Evolutionary conservation across 2,329 filamentous ascomycete species (phyloP).

Genomic region (Colletotrichum sojae): DNA sequence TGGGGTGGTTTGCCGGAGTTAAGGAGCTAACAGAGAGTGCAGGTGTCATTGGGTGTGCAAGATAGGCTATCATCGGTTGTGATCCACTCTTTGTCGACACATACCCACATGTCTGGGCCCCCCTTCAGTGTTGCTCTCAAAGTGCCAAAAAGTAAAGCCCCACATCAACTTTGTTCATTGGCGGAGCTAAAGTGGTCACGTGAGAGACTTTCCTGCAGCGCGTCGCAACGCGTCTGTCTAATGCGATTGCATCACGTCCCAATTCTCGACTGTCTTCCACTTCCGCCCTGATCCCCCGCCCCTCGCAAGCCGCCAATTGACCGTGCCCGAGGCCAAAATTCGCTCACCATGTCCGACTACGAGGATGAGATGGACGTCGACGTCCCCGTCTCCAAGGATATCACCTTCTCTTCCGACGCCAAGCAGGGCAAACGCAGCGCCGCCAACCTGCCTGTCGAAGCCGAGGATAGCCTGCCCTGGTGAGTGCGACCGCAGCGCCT

Average conservation of each 20-base stretch:
- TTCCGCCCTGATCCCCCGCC: neutral
- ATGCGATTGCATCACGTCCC: slow-evolving; percentile 6
- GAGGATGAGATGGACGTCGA: slow-evolving; percentile 75
- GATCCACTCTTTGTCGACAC: too few species aligned
- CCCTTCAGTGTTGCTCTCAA: too few species aligned
- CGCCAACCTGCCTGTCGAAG: slow-evolving; percentile 93
- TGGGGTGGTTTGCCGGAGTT: too few species aligned
- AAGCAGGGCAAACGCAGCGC: slow-evolving; percentile 92
- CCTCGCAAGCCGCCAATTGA: neutral
- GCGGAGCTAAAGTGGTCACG: slow-evolving; percentile 33
- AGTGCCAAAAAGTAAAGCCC: neutral
- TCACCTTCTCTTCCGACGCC: slow-evolving; percentile 81
- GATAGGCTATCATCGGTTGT: too few species aligned
- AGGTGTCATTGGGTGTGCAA: too few species aligned
- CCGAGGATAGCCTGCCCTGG: slow-evolving; percentile 95
- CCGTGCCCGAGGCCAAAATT: neutral
- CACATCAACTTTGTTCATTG: neutral
- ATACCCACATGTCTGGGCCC: too few species aligned
- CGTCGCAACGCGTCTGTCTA: slow-evolving; percentile 38
- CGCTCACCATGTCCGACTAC: slow-evolving; percentile 68
- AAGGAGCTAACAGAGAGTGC: too few species aligned
- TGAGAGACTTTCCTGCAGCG: neutral
- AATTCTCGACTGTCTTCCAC: neutral
- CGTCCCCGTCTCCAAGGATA: slow-evolving; percentile 62
- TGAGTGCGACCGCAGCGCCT: slow-evolving; percentile 54